These are phyloP conservation scores for Penicillium daleae DNA, from an alignment of 495 filamentous ascomycete genomes.

Conservation along the genomic window DNA sequence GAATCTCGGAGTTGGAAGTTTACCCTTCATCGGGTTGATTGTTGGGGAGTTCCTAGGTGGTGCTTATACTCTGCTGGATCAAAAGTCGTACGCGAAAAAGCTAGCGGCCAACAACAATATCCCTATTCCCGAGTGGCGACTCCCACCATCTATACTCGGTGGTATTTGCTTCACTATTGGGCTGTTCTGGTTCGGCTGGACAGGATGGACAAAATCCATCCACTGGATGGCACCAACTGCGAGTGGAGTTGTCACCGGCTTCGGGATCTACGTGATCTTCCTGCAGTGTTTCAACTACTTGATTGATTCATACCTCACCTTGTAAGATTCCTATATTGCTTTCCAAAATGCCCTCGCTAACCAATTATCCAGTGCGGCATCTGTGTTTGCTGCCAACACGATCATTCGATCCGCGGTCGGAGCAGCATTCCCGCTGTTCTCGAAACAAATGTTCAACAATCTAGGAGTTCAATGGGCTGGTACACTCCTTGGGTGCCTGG, in stretches of 20 bases:
- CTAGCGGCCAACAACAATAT: conserved; percentile 39
- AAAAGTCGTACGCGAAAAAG: conserved; percentile 36
- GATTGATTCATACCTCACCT: conserved; percentile 60
- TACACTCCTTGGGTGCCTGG: conserved; percentile 76
- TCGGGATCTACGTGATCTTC: conserved; percentile 45
- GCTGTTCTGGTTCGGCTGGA: conserved; percentile 57
- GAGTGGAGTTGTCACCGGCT: conserved; percentile 37
- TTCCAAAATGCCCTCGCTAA: conserved; percentile 9
- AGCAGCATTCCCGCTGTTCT: conserved; percentile 82
- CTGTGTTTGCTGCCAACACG: conserved; percentile 89
- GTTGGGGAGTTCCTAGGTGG: conserved; percentile 43
- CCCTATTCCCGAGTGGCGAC: conserved; percentile 42
- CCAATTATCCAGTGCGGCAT: conserved; percentile 63
- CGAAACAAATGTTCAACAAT: conserved; percentile 76
- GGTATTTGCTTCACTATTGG: conserved; percentile 54
- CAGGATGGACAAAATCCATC: conserved; percentile 38
- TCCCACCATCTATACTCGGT: conserved; percentile 53
- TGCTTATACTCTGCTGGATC: conserved; percentile 29
- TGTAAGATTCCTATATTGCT: conserved; percentile 52
- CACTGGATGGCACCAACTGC: conserved; percentile 47
- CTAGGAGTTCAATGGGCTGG: conserved; percentile 79
- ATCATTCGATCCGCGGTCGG: conserved; percentile 79
- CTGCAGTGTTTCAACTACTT: conserved; percentile 46
- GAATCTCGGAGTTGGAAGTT: conserved; percentile 42
- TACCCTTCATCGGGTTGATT: conserved; percentile 47